Evolutionary conservation across 176 grass and related monocot species (phyloP).

Genomic region (Puccinellia tenuiflora): DNA sequence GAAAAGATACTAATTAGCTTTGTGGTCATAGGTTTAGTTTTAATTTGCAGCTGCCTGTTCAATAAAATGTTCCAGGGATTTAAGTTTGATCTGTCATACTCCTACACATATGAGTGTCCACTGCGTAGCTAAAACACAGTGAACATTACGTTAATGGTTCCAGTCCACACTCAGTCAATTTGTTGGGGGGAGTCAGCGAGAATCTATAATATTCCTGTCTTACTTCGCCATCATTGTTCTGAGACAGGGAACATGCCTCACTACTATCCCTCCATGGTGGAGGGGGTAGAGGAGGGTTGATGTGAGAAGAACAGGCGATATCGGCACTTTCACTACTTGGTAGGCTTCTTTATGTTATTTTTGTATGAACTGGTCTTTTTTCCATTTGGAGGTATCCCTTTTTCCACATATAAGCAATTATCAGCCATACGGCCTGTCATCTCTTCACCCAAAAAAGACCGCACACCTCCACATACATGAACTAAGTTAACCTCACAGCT

Average conservation of each 20-base stretch:
- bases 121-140: neutral
- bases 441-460: neutral
- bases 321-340: slow-evolving; percentile 59
- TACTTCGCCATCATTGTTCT: slow-evolving; percentile 67
- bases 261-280: slow-evolving; percentile 55
- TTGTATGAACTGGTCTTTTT: slow-evolving; percentile 38
- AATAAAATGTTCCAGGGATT: neutral
- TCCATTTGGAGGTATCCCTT: slow-evolving; percentile 27
- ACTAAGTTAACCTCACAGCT: neutral
- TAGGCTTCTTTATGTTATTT: slow-evolving; percentile 58
- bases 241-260: slow-evolving; percentile 78
- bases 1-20: slow-evolving; percentile 3
- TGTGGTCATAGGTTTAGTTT: neutral
- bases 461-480: slow-evolving; percentile 19
- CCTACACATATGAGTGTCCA: neutral
- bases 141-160: neutral
- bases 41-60: slow-evolving; percentile 9
- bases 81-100: neutral
- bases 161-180: neutral
- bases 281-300: slow-evolving; percentile 72
- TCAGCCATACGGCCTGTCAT: neutral
- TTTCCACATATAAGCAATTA: neutral
- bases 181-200: neutral
- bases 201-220: slow-evolving; percentile 45
- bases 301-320: slow-evolving; percentile 67